Evolutionary conservation across 257 asterid species (phyloP).

Genomic region (Salvia hispanica): DNA sequence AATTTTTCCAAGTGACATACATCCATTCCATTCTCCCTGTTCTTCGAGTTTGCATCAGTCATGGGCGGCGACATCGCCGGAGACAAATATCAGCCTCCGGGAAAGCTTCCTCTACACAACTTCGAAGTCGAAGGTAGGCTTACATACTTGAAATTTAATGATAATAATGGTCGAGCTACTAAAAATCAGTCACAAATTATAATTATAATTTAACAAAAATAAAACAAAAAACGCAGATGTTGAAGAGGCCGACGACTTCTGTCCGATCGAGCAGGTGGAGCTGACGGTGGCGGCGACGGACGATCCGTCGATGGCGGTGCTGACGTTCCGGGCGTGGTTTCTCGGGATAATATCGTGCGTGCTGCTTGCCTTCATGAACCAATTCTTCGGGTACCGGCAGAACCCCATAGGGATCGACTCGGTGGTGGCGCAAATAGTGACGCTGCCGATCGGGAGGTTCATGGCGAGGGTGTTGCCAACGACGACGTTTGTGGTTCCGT

Average conservation of each 20-base stretch:
- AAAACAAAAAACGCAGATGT: too few relatives aligned
- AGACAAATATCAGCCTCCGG: too few relatives aligned
- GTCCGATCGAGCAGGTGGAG: constrained; percentile 69
- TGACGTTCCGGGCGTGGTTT: constrained; percentile 67
- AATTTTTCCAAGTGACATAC: too few relatives aligned
- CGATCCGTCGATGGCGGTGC: constrained; percentile 47
- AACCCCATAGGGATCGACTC: constrained; percentile 36
- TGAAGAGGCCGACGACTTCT: not conserved
- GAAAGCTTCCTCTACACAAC: too few relatives aligned
- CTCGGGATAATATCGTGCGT: constrained; percentile 55
- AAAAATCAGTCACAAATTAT: too few relatives aligned
- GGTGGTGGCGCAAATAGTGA: constrained; percentile 54
- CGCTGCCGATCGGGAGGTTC: constrained; percentile 56
- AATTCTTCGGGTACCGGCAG: constrained; percentile 59
- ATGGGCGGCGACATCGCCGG: too few relatives aligned
- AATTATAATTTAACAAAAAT: too few relatives aligned
- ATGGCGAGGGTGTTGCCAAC: constrained; percentile 57
- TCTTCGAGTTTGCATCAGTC: too few relatives aligned
- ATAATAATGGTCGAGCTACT: too few relatives aligned
- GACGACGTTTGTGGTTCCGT: constrained; percentile 39
- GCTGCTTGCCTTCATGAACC: constrained; percentile 51
- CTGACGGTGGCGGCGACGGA: constrained; percentile 59
- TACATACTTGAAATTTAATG: too few relatives aligned
- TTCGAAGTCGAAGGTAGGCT: too few relatives aligned
- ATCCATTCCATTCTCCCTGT: too few relatives aligned